phyloP scores from a whole-genome alignment of 2,329 filamentous ascomycete genomes.

The Coleophoma crateriformis region DNA sequence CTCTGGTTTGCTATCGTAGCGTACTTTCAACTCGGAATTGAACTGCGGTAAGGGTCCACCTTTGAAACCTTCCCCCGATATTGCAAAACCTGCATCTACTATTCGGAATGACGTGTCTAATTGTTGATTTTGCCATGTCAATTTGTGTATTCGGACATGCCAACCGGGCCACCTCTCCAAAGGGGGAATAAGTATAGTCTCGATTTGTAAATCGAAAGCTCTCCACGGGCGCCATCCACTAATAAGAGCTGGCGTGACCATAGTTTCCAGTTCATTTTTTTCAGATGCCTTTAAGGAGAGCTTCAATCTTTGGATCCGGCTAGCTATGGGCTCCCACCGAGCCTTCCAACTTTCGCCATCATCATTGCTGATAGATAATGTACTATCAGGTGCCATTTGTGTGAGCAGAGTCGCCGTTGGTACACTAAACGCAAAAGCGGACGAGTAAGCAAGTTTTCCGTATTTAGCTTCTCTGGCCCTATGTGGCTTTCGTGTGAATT shows the following conservation, averaged over 20 bases:
- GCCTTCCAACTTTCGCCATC: constrained; percentile 32
- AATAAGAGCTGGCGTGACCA: background rate
- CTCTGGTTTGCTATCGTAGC: background rate
- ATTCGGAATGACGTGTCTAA: background rate
- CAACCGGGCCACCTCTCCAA: constrained; percentile 8
- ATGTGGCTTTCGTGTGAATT: constrained; percentile 16
- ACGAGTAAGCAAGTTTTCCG: constrained; percentile 28
- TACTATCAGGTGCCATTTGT: constrained; percentile 34
- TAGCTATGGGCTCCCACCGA: constrained; percentile 25
- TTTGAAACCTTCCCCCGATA: background rate
- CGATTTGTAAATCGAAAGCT: constrained; percentile 1
- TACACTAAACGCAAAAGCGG: constrained; percentile 30
- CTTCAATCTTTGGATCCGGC: background rate
- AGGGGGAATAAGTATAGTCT: constrained; percentile 9
- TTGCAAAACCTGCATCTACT: constrained; percentile 9
- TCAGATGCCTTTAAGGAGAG: background rate
- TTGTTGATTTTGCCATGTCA: background rate
- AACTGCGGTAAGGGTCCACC: background rate
- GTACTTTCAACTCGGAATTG: background rate
- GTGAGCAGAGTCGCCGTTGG: constrained; percentile 31
- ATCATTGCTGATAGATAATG: constrained; percentile 30
- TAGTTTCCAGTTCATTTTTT: background rate
- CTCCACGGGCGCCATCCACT: constrained; percentile 5
- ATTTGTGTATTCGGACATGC: constrained; percentile 9
- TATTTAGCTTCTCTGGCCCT: constrained; percentile 24